Percentiles rank a stretch among this genome's conserved stretches.
phyloP scores from a whole-genome alignment of 306 rosid species.

The Calophaca sinica region DNA sequence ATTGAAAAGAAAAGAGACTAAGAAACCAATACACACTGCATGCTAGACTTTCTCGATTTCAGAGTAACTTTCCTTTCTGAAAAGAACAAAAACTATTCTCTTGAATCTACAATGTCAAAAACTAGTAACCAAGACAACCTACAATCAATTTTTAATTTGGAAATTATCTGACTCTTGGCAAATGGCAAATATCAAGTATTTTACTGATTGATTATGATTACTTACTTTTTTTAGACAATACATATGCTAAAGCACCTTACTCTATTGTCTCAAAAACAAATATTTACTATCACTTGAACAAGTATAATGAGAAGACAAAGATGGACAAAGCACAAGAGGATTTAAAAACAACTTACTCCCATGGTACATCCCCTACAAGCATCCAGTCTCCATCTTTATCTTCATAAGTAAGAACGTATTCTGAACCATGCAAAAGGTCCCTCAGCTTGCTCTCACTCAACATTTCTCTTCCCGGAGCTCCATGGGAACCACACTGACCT shows the following conservation, averaged over 20 bases:
- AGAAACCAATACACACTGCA: neutral
- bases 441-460: conserved; percentile 93
- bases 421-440: conserved; percentile 95
- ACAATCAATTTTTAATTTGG: neutral
- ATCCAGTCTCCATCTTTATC: conserved; percentile 99
- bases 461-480: conserved; percentile 76
- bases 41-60: conserved; percentile 10
- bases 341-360: conserved; percentile 74
- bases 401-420: conserved; percentile 88
- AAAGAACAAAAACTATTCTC: neutral
- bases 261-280: neutral
- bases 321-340: neutral
- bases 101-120: neutral
- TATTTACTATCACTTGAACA: neutral
- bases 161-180: neutral
- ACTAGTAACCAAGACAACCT: neutral
- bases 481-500: conserved; percentile 94
- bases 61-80: neutral
- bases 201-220: conserved; percentile 3
- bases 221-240: neutral
- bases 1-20: neutral
- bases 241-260: neutral
- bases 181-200: neutral
- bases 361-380: conserved; percentile 99
- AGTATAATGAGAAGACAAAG: conserved; percentile 15